Base-by-base conservation (phyloP, 2,329 filamentous ascomycete species). In the Apiospora sp. region DNA sequence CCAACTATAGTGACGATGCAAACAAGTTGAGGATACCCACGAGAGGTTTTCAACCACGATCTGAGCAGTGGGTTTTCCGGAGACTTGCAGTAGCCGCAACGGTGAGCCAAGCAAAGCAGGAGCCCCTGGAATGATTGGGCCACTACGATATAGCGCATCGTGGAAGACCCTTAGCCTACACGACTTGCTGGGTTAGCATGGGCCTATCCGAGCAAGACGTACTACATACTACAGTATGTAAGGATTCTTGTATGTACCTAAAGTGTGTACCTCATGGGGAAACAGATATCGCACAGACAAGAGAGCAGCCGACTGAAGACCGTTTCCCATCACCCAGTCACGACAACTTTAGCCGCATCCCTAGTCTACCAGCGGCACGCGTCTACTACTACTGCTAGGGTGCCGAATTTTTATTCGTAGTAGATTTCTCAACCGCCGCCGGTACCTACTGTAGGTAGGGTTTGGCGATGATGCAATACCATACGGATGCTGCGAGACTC, bases 21-120 rank as follows among this genome's bases (percentile, higher is more conserved):
- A 64, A 64, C 58, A 64, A 22, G 58, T 22, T 64, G 58, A 64
- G 58, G 30, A 64, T 64, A 64, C 58, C 58, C 58, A 64, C 58
- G 58, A 64, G 54, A 61, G 27, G 30, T 34, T n/a, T n/a, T 41
- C 58, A 64, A 24, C 58, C 58, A 64, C 58, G 58, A 64, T 64
- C 58, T n/a, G 3, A 12, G 58, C 58, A 8, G 58, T 64, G 58
- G 58, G 58, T 64, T 64, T 64, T n/a, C 58, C 58, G 58, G 58
- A 64, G 58, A 70, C 48, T 48, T 70, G 68, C 68, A 70, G 68
- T 70, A 70, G 68, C 68, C 68, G 68, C 68, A 70, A 70, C 68
- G 68, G 68, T 70, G 68, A 70, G 68, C 68, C 68, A 70, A 70
- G 68, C 27, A 27, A 22, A 70, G 48, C 46, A 70, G 67, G 34